phyloP scores from a whole-genome alignment of 2,329 filamentous ascomycete genomes.

The Thielaviopsis musarum region DNA sequence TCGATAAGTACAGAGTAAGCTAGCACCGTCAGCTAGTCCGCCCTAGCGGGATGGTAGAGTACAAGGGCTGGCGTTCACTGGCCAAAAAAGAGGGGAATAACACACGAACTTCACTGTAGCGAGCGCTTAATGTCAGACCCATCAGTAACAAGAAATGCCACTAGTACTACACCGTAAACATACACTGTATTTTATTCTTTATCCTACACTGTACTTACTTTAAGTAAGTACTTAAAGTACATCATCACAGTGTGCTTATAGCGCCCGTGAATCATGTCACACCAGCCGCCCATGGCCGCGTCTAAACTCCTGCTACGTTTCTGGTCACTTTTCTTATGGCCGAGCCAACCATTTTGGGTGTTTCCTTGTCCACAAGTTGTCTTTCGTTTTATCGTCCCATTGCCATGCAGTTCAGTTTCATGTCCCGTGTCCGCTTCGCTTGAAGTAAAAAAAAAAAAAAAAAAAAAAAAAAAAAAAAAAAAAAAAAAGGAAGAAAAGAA shows the following conservation, averaged over 20 bases:
- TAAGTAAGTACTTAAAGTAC: too few relatives aligned
- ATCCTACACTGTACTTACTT: too few relatives aligned
- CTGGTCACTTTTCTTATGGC: neutral
- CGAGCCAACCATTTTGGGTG: neutral
- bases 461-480: too few relatives aligned
- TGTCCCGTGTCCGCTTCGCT: neutral
- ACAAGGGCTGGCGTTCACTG: neutral
- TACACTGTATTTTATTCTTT: too few relatives aligned
- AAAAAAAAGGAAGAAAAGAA: neutral
- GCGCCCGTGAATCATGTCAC: neutral
- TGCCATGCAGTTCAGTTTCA: neutral
- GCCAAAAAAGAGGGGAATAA: neutral
- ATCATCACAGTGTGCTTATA: too few relatives aligned
- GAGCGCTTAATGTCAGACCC: neutral
- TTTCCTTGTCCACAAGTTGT: neutral
- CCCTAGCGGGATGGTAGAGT: neutral
- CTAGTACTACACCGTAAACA: too few relatives aligned
- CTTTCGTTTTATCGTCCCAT: neutral
- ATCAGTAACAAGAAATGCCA: neutral
- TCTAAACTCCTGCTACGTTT: neutral
- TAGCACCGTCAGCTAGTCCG: neutral
- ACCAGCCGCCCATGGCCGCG: neutral
- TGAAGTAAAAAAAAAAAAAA: neutral
- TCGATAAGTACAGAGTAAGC: neutral
- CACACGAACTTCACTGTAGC: neutral